These are phyloP conservation scores for Plasmodium chabaudi DNA, from an alignment of 169 alveolate genomes.

Conservation along the genomic window DNA sequence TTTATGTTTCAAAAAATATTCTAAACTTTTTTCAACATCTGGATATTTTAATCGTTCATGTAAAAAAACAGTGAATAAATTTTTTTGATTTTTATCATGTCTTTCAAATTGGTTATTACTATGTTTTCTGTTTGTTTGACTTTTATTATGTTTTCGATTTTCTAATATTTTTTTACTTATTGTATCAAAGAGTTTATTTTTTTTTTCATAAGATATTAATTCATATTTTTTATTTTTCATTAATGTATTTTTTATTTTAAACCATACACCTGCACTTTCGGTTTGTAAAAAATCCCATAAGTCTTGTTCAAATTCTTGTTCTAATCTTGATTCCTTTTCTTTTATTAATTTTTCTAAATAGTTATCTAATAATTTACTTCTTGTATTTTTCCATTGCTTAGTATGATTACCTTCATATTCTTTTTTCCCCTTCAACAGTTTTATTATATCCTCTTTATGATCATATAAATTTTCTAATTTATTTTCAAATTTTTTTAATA, in stretches of 20 bases:
- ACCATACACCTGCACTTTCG: slow-evolving; percentile 28
- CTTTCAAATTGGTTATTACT: not conserved
- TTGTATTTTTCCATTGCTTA: slow-evolving; percentile 18
- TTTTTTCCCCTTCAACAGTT: slow-evolving; percentile 20
- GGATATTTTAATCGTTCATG: slow-evolving; percentile 45
- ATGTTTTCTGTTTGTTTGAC: not conserved
- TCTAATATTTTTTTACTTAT: slow-evolving; percentile 32
- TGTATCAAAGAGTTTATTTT: slow-evolving; percentile 21
- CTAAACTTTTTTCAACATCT: not conserved
- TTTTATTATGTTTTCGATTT: not conserved
- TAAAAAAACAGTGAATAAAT: slow-evolving; percentile 21
- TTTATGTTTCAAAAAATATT: slow-evolving; percentile 2
- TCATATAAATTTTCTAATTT: slow-evolving; percentile 12
- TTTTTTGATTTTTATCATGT: slow-evolving; percentile 3
- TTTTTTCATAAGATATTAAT: slow-evolving; percentile 39
- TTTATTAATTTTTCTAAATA: slow-evolving; percentile 34
- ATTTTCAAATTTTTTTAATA: slow-evolving; percentile 14
- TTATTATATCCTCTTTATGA: slow-evolving; percentile 23
- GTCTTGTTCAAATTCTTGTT: slow-evolving; percentile 19
- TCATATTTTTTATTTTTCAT: slow-evolving; percentile 36
- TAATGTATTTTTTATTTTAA: slow-evolving; percentile 55
- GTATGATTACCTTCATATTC: slow-evolving; percentile 36
- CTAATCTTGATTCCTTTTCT: slow-evolving; percentile 20
- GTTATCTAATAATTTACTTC: slow-evolving; percentile 40
- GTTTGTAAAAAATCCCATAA: not conserved